Evolutionary conservation across 2,329 filamentous ascomycete genomes (phyloP), one percentile per base, ranked within the genome.

Genomic region (Alternaria sp.): DNA sequence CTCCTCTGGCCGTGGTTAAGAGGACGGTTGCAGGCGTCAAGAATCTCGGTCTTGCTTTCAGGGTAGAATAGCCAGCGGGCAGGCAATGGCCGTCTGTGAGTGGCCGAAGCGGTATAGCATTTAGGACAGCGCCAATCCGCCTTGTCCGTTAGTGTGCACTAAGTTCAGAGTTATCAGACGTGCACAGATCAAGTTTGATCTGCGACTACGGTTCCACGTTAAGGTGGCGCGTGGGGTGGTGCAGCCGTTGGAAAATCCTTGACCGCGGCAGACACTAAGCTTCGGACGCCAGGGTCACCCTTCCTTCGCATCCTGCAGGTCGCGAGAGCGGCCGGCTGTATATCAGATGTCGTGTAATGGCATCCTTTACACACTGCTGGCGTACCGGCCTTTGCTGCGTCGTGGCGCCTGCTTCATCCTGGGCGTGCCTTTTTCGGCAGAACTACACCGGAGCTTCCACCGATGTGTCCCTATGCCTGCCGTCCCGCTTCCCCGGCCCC

Each of bases 181-280:
- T 58, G 60, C 60, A 66, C 65, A 64, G 58, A 51, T 58, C 63
- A 60, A 58, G 61, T 46, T 60, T 68, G 74, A 77, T 75, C 71
- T 75, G 65, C 74, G 46, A 62, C 68, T 64, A 70, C 65, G 69
- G 67, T 63, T 68, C 67, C 68, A 73, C 70, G 69, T 70, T 70
- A 59, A 61, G 42, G 58, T 58, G 62, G 53, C 56, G 63, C 67
- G 67, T 72, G 69, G 69, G 67, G 65, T 65, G 66, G 54, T 65
- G 69, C 62, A 55, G 61, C 68, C 68, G 69, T 68, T 70, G 58
- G 60, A 60, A 56, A 29, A 50, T 51, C 58, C 69, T 63, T 61
- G 65, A 40, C 24, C 49, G 41, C 56, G 54, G 61, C 63, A 69
- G 62, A 68, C 62, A 68, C 62, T 67, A 63, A 53, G 54, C 68